Conservation (phyloP, 1,284 basidiomycete species). For the Xerocomus nothofagi region DNA sequence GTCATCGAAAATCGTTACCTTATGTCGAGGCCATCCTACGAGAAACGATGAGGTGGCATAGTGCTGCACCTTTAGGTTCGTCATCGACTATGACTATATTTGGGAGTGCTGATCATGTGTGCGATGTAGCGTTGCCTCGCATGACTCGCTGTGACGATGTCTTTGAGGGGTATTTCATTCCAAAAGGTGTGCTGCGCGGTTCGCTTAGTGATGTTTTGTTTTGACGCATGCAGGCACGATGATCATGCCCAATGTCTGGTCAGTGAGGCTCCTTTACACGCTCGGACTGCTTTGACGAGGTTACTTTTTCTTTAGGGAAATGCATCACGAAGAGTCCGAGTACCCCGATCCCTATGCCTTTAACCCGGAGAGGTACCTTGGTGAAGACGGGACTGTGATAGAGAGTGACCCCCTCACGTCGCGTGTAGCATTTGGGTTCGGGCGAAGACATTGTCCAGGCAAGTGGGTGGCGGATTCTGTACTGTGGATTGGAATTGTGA, state of each 20-base stretch:
- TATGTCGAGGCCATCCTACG: slow-evolving; percentile 35
- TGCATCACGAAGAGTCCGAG: slow-evolving; percentile 33
- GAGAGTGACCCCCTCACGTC: slow-evolving; percentile 29
- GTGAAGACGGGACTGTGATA: slow-evolving; percentile 24
- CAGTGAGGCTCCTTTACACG: slow-evolving; percentile 7
- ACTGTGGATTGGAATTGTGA: slow-evolving; percentile 36
- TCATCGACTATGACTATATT: background rate
- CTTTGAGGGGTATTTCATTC: slow-evolving; percentile 35
- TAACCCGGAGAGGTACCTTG: slow-evolving; percentile 30
- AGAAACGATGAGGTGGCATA: slow-evolving; percentile 38
- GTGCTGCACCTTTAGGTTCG: slow-evolving; percentile 30
- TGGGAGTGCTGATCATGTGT: slow-evolving; percentile 9
- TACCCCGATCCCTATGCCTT: slow-evolving; percentile 29
- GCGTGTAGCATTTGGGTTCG: slow-evolving; percentile 35
- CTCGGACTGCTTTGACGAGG: background rate
- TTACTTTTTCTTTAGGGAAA: slow-evolving; percentile 21
- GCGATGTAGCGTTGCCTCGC: slow-evolving; percentile 28
- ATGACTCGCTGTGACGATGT: slow-evolving; percentile 30
- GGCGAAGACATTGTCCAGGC: slow-evolving; percentile 36
- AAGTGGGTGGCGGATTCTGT: slow-evolving; percentile 36
- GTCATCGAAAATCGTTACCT: slow-evolving; percentile 27
- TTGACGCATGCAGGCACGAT: slow-evolving; percentile 24
- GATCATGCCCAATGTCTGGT: slow-evolving; percentile 35
- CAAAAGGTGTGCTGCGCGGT: slow-evolving; percentile 26
- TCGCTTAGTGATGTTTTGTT: background rate